Conservation (phyloP, 2,329 filamentous ascomycete genomes). For the Fusarium hainanense region DNA sequence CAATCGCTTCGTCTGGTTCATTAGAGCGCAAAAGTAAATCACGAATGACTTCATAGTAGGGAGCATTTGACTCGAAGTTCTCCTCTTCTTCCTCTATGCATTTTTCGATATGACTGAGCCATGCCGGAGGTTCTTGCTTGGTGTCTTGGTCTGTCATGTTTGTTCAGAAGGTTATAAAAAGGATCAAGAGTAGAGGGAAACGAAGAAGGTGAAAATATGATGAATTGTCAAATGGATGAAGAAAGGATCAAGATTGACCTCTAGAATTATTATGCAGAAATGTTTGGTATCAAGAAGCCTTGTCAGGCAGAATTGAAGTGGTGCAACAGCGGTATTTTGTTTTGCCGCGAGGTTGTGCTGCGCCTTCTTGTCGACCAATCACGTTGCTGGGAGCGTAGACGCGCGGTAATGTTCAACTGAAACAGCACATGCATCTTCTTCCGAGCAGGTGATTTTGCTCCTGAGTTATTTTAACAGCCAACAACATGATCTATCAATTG, state of each 20-base stretch:
- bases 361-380: not conserved
- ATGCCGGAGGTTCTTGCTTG: not conserved
- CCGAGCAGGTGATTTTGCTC: not conserved
- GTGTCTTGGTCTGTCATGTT: not conserved
- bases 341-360: not conserved
- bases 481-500: too few relatives aligned
- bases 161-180: too few relatives aligned
- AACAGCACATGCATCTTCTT: not conserved
- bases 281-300: not conserved
- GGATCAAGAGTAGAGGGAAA: rapidly evolving
- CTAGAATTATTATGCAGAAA: not conserved
- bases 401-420: not conserved
- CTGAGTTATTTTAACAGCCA: not conserved
- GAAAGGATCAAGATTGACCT: too few relatives aligned
- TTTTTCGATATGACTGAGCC: not conserved
- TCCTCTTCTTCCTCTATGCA: not conserved
- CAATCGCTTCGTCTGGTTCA: not conserved
- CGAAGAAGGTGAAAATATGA: too few relatives aligned
- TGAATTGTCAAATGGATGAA: too few relatives aligned
- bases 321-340: not conserved
- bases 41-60: not conserved
- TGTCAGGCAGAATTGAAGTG: too few relatives aligned
- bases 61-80: not conserved
- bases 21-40: not conserved
- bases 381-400: not conserved